These are phyloP conservation scores for Hymenoscyphus fraxineus DNA, from an alignment of 2,329 filamentous ascomycete species.

Conservation along the genomic window DNA sequence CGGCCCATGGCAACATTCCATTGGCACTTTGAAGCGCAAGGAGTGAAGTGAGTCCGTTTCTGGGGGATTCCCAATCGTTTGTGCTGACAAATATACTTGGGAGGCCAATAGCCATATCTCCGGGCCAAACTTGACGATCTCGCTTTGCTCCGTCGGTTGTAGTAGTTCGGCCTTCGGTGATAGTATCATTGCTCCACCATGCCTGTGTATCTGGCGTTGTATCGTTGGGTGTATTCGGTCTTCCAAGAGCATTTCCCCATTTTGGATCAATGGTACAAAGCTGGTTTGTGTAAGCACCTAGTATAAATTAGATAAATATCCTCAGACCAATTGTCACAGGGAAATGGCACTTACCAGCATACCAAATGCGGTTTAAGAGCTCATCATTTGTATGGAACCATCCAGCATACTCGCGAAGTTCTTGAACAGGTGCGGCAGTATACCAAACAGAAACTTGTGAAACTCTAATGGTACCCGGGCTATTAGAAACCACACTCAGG, in stretches of 20 bases:
- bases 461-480: conserved; percentile 25
- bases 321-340: conserved; percentile 14
- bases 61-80: conserved; percentile 44
- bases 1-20: conserved; percentile 48
- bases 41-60: conserved; percentile 46
- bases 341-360: conserved; percentile 41
- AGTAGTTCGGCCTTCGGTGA: conserved; percentile 34
- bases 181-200: conserved; percentile 35
- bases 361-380: conserved; percentile 38
- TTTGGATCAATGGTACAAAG: conserved; percentile 29
- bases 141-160: conserved; percentile 53
- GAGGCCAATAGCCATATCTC: conserved; percentile 56
- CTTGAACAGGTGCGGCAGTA: conserved; percentile 38
- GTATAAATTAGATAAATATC: background rate
- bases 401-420: conserved; percentile 34
- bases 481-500: conserved; percentile 42
- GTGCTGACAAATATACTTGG: conserved; percentile 51
- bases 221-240: conserved; percentile 30
- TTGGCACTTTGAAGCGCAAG: conserved; percentile 37
- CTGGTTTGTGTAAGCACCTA: conserved; percentile 33
- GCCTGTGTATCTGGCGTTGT: conserved; percentile 42
- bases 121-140: conserved; percentile 58
- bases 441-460: conserved; percentile 35
- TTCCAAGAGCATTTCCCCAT: conserved; percentile 37
- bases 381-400: conserved; percentile 35